These are phyloP conservation scores for Chimonanthus praecox DNA, from an alignment of 164 flowering plant genomes.

Conservation along the genomic window DNA sequence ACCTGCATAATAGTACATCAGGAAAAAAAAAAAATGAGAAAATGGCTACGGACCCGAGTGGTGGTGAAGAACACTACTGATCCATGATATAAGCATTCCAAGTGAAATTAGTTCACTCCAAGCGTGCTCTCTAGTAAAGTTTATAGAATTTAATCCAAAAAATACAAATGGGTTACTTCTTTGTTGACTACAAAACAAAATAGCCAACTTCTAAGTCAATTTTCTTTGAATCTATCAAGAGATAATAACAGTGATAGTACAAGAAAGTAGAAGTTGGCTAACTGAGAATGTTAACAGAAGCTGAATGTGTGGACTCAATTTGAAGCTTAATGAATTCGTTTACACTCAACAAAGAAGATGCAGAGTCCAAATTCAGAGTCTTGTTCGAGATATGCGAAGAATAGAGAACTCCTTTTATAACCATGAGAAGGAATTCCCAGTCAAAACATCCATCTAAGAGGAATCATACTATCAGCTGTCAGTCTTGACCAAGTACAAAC, in stretches of 20 bases:
- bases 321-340: not conserved
- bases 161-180: not conserved
- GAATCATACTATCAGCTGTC: not conserved
- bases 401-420: conserved; percentile 6
- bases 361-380: not conserved
- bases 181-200: not conserved
- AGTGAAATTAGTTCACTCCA: not conserved
- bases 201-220: not conserved
- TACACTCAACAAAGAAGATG: not conserved
- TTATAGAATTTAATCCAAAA: too few relatives aligned
- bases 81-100: not conserved
- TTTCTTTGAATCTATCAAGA: not conserved
- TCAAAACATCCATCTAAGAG: not conserved
- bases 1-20: not conserved
- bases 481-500: conserved; percentile 1
- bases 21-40: not conserved
- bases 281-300: not conserved
- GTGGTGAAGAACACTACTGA: not conserved
- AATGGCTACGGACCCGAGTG: not conserved
- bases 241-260: not conserved
- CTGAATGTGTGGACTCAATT: not conserved
- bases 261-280: not conserved
- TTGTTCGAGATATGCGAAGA: not conserved
- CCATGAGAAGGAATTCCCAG: conserved; percentile 1
- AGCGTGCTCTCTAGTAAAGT: not conserved